Base-by-base conservation (phyloP, 805 yeast species). In the Suhomyces sp. region DNA sequence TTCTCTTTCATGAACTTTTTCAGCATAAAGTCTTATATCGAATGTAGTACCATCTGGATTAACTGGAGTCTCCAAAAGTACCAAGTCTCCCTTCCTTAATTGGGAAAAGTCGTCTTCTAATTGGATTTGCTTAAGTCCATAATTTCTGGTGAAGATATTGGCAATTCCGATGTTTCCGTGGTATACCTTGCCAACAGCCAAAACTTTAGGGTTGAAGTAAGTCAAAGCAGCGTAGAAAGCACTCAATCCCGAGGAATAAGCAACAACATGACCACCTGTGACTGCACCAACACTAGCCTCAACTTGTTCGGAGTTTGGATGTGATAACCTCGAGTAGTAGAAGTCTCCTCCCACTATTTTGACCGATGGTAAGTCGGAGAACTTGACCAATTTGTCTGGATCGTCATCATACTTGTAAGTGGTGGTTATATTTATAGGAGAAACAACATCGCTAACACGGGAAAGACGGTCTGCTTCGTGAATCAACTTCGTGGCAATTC, bases 61-160 rank as follows among this genome's bases (percentile, higher is more conserved):
- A 21, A 87, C 81, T 0, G 97, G 97, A 0, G 95, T 78, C 60
- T 88, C 96, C 32, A 88, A 51, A 55, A 88, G 96, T 18, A 91
- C 72, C 19, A 90, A 56, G 54, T 91, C 97, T 79, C 96, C 51
- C 64, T 61, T 35, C 4, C 66, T 61, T 37, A 86, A 67, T 31
- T 77, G 72, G 5, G 70, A 78, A 25, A 59, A 53, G 0, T 68
- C 53, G 13, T 21, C 25, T 17, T 14, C 14, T 4, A 29, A 10
- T 5, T 23, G n/a, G 26, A 76, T 61, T 35, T 70, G 66, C 42
- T 77, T 66, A 38, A 80, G 49, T 4, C 83, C 84, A 28, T 72
- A 66, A 40, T 81, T 73, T 45, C 95, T 72, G 8, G 76, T 60
- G 46, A 81, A 69, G 10, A 88, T 65, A 23, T 77, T 66, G 3